Evolutionary conservation across 2,329 filamentous ascomycete genomes (phyloP), one percentile per base, ranked within the genome.

Genomic region (Xylaria sp.): DNA sequence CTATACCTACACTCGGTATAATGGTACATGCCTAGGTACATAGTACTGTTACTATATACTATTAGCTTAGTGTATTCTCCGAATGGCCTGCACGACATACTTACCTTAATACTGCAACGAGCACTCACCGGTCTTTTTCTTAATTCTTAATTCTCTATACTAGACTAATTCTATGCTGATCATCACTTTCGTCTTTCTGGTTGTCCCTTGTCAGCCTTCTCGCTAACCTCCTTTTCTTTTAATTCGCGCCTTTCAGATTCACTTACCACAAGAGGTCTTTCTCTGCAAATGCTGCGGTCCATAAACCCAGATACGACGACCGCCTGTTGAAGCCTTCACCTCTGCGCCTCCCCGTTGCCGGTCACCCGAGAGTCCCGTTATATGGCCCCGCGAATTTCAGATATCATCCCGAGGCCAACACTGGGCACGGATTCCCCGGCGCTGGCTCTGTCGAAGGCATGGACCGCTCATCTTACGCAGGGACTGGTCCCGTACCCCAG

Each of bases 231-330:
- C 72, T 74, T 68, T 73, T 72, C 46, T 63, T 65, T 57, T 62
- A 34, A 66, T 59, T 57, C 31, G 57, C 57, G 31, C 18, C 44
- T 69, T 60, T 59, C 39, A 78, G 76, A 73, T 55, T 57, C 52
- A 34, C 65, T 61, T 69, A 70, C 63, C 76, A 77, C 51, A 74
- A 73, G 28, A 76, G 71, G 67, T 72, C 75, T 57, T 73, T 68
- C 64, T 77, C 78, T 54, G 70, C 69, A 66, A 75, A 71, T 69
- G 71, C 68, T 51, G 71, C 70, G 4, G 48, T 62, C 37, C 69
- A 52, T 55, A 73, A 67, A 62, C 64, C 71, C 50, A 69, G 67
- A 69, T 69, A 75, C 59, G 73, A 77, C 57, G 69, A 73, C 55
- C 74, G 66, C 59, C 60, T 74, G 46, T 63, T 75, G 66, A 74